phyloP scores from a whole-genome alignment of 768 basidiomycete species.

The Suillus decipiens region DNA sequence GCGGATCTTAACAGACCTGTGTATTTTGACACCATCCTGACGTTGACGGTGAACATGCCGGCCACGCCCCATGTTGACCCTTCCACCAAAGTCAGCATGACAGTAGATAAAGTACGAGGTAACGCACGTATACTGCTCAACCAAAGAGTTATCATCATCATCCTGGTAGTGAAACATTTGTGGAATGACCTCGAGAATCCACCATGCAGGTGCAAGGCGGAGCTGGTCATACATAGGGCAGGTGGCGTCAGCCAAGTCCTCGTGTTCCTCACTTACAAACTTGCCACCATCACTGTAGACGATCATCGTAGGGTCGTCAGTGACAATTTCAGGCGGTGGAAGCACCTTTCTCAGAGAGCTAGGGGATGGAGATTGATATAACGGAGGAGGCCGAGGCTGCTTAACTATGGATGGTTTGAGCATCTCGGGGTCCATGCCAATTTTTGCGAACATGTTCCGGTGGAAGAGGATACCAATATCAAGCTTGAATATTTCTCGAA shows the following conservation, averaged over 20 bases:
- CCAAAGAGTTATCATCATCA: conserved; percentile 24
- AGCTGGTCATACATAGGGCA: conserved; percentile 60
- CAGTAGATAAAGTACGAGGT: background rate
- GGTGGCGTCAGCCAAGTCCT: conserved; percentile 62
- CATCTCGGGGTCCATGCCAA: conserved; percentile 49
- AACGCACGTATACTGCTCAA: conserved; percentile 20
- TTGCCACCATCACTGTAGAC: conserved; percentile 21
- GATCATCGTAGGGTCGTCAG: conserved; percentile 15
- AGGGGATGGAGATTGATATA: conserved; percentile 28
- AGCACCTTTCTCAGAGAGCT: conserved; percentile 17
- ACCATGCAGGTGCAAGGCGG: conserved; percentile 50
- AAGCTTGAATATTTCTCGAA: conserved; percentile 62
- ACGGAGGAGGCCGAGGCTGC: conserved; percentile 37
- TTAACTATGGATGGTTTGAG: conserved; percentile 37
- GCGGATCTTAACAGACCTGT: conserved; percentile 42
- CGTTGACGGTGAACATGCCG: conserved; percentile 44
- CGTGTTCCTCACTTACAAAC: conserved; percentile 54
- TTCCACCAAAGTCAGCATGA: conserved; percentile 7
- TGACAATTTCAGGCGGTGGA: conserved; percentile 21
- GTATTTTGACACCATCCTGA: conserved; percentile 39
- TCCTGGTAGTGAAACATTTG: conserved; percentile 30
- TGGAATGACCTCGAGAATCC: conserved; percentile 63
- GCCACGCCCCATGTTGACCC: conserved; percentile 42
- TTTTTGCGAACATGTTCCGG: conserved; percentile 38
- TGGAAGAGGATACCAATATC: conserved; percentile 62